Conservation (phyloP, 1,284 basidiomycete genomes). For the Boletus semigastroideus region DNA sequence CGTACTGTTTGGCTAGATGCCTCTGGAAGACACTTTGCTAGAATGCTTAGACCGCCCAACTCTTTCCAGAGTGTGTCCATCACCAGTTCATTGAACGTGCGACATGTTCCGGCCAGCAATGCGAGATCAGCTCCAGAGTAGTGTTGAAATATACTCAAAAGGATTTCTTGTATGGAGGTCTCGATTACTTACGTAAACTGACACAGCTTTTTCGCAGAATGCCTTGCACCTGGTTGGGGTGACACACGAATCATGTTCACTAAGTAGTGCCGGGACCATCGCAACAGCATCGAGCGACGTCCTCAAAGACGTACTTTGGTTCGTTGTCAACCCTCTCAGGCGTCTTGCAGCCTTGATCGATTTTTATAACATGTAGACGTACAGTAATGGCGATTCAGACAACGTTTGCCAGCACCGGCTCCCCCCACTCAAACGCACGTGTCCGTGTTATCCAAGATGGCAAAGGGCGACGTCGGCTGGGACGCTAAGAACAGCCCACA, state of each 20-base stretch:
- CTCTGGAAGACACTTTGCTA: not conserved
- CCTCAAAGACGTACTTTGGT: no score
- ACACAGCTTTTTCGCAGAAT: no score
- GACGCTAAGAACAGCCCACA: slow-evolving; percentile 14
- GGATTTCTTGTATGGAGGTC: not conserved
- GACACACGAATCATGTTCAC: no score
- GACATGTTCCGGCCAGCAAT: not conserved
- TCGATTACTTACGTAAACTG: no score
- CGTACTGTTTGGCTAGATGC: not conserved
- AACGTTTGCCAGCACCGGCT: no score
- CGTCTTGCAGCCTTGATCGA: no score
- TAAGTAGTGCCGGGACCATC: no score
- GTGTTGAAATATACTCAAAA: not conserved
- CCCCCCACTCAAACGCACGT: slow-evolving; percentile 12
- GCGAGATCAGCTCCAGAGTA: not conserved
- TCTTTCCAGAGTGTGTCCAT: not conserved
- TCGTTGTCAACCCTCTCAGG: no score
- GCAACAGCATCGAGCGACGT: no score
- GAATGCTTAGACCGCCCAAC: not conserved
- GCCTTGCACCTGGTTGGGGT: no score
- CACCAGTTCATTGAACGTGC: not conserved
- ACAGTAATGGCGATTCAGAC: no score
- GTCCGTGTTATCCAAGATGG: slow-evolving; percentile 23
- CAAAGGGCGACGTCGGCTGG: slow-evolving; percentile 27
- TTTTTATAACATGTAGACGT: no score